phyloP scores from a whole-genome alignment of 164 flowering plant species.

The Buxus sempervirens region DNA sequence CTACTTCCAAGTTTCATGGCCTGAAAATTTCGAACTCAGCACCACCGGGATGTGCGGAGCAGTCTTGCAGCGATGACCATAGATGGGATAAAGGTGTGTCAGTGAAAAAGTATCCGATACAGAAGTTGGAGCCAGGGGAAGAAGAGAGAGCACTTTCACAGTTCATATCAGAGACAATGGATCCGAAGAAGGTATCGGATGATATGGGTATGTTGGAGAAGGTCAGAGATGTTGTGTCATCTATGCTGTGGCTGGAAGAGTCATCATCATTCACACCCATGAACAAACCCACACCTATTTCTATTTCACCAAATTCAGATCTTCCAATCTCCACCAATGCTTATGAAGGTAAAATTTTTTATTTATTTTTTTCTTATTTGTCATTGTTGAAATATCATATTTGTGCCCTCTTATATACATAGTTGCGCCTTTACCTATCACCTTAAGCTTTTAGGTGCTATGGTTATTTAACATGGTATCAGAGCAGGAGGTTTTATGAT shows the following conservation, averaged over 20 bases:
- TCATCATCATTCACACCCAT: constrained; percentile 11
- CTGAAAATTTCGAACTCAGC: constrained; percentile 20
- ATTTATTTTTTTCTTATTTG: too few species aligned
- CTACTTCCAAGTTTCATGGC: constrained; percentile 38
- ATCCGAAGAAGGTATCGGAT: constrained; percentile 38
- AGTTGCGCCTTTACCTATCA: too few species aligned
- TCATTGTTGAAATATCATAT: too few species aligned
- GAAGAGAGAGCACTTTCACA: constrained; percentile 76
- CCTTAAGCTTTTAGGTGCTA: too few species aligned
- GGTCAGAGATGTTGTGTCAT: constrained; percentile 53
- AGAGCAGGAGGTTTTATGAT: too few species aligned
- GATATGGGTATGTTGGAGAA: constrained; percentile 53
- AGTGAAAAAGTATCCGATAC: constrained; percentile 62
- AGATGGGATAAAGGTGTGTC: constrained; percentile 62
- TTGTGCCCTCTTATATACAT: too few species aligned
- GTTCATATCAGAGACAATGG: constrained; percentile 58
- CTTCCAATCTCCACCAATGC: constrained; percentile 34
- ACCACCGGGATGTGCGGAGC: constrained; percentile 6
- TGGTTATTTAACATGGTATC: too few species aligned
- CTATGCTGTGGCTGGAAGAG: constrained; percentile 36
- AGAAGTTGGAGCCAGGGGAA: constrained; percentile 73
- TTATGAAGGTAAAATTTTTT: constrained; percentile 35
- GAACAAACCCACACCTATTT: constrained; percentile 10
- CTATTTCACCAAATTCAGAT: too few species aligned
- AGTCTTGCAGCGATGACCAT: constrained; percentile 9